Base-by-base conservation (phyloP, 164 flowering plant species). In the Piper betle region DNA sequence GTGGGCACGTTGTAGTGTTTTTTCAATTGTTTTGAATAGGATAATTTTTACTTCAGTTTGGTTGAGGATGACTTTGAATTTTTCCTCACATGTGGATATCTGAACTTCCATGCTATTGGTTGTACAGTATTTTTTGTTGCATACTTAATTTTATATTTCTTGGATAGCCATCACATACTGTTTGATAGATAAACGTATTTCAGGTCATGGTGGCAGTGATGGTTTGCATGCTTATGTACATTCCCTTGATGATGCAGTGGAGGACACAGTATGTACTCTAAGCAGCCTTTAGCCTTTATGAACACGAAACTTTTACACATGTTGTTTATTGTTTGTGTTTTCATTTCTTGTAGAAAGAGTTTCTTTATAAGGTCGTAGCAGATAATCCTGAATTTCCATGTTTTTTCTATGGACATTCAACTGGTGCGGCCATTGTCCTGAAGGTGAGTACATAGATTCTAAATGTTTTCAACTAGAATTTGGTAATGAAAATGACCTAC, bases 161-260 rank as follows among this genome's bases (percentile, higher is more conserved):
- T 8, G 4, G 9, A 17, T n/a, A 20, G 50, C 42, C 46, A 10
- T 46, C 50, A 46, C 15, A 5, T 9, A 46, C 3, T 46, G 3
- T 5, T 10, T 6, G 15, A 10, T 46, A 46, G 15, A 42, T 42
- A 2, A 46, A 46, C 10, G 9, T 3, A 46, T 50, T 7, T 42
- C 48, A 91, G 97, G 97, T 20, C 97, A 91, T 69, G 97, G 97
- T 63, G 97, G 97, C 66, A 91, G 91, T 63, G 97, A 86, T 72
- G 91, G 89, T 37, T 70, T 91, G 72, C 97, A 91, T 73, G 97
- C 80, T 17, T 91, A 84, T 74, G 96, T 91, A 60, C 88, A 62
- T 79, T 86, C 90, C 59, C 87, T 88, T 19, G 94, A 88, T 60
- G 62, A 69, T 78, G 92, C 86, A 38, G 88, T 88, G 41, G 56